phyloP scores from a whole-genome alignment of 2,329 filamentous ascomycete genomes.

The Hypoxylon sp. region DNA sequence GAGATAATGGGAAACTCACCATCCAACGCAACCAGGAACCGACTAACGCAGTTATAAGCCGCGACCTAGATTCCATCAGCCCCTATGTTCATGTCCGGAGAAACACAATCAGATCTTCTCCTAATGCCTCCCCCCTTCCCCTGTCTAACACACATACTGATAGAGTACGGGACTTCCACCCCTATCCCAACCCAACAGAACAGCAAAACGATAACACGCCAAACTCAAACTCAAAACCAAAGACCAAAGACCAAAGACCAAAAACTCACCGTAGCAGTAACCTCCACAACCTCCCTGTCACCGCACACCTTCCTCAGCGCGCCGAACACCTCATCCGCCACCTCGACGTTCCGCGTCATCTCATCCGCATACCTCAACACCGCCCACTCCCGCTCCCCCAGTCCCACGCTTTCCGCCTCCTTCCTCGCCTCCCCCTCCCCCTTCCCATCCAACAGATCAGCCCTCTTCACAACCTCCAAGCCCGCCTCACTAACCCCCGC shows the following conservation, averaged over 20 bases:
- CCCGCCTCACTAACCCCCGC: constrained; percentile 71
- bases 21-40: constrained; percentile 86
- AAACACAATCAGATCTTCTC: neutral
- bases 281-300: constrained; percentile 83
- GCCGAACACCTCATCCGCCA: constrained; percentile 77
- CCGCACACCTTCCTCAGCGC: constrained; percentile 72
- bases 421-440: constrained; percentile 49
- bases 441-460: constrained; percentile 39
- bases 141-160: neutral
- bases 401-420: constrained; percentile 43
- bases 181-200: neutral
- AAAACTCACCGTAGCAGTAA: constrained; percentile 77
- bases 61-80: constrained; percentile 63
- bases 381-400: constrained; percentile 75
- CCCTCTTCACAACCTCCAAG: constrained; percentile 59
- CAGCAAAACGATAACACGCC: neutral
- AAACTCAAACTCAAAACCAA: neutral
- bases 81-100: constrained; percentile 1
- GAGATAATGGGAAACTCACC: constrained; percentile 64
- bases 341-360: constrained; percentile 82
- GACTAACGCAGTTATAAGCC: constrained; percentile 87
- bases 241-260: constrained; percentile 1
- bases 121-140: no score
- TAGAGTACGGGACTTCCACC: neutral
- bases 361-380: constrained; percentile 83